Base-by-base conservation (phyloP, 495 filamentous ascomycete genomes). In the Trichodelitschia bisporula region DNA sequence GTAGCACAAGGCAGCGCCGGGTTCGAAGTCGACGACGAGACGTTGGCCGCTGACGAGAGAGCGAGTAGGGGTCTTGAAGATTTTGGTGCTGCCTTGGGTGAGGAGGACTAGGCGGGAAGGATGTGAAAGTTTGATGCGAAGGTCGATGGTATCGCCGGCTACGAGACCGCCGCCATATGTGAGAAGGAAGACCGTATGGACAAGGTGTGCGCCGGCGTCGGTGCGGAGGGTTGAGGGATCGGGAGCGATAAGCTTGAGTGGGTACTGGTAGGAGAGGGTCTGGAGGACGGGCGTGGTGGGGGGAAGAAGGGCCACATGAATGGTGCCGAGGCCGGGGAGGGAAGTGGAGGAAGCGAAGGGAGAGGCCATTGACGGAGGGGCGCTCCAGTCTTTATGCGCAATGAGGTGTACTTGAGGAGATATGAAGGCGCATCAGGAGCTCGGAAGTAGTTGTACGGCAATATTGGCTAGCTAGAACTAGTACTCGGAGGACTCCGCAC, bases 111-210 rank as follows among this genome's bases (percentile, higher is more conserved):
- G 62, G 35, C 70, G 69, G 0, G 78, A 71, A 3, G 47, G 43
- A 0, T 58, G 40, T 13, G 67, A 66, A 15, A 92, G 55, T 2
- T 61, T 59, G 29, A 93, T 53, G 14, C 49, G 50, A 30, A 97
- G 69, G 37, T 71, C 55, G 41, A 93, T 72, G 35, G 62, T 53
- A 50, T 97, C 86, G 18, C 78, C 76, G 3, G 72, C 73, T 11
- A 97, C 73, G 10, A 97, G 66, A 2, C 86, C 86, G 26, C 86
- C 86, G 34, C 86, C 86, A 43, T 97, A 97, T 26, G 80, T 89
- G 26, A 97, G 69, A 35, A 92, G 62, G 48, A 92, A 93, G 10
- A 70, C 57, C 15, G 72, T 56, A 24, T 84, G 59, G 51, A 64
- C 76, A 23, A 44, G 36, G 17, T 46, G 38, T 17, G 40, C 30